Evolutionary conservation across 2,329 filamentous ascomycete species (phyloP).

Genomic region (Colletotrichum spinosum): DNA sequence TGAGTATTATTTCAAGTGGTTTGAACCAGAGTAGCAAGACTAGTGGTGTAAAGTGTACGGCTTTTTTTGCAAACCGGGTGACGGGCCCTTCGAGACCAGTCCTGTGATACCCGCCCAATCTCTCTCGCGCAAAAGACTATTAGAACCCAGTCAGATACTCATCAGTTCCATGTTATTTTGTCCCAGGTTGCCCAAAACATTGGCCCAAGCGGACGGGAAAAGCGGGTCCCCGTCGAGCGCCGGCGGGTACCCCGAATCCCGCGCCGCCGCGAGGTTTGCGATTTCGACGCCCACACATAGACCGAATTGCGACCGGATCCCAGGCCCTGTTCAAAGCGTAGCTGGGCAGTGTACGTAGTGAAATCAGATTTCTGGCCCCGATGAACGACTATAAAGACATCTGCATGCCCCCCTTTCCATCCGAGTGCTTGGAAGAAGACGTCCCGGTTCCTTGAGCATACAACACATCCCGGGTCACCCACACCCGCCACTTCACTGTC

Average conservation of each 20-base stretch:
- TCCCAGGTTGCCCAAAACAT: not conserved
- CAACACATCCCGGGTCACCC: slow-evolving; percentile 5
- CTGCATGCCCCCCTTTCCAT: not conserved
- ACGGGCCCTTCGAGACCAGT: not conserved
- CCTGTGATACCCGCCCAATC: too few species aligned
- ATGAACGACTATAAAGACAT: slow-evolving; percentile 19
- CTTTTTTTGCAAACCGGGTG: too few species aligned
- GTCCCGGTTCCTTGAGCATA: not conserved
- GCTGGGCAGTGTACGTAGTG: not conserved
- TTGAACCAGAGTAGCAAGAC: too few species aligned
- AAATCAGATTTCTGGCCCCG: not conserved
- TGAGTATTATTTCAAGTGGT: too few species aligned
- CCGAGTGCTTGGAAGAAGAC: not conserved
- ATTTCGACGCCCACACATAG: slow-evolving; percentile 5
- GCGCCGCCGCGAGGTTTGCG: slow-evolving; percentile 11
- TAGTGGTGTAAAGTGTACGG: too few species aligned
- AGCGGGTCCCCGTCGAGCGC: slow-evolving; percentile 3
- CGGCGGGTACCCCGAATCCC: slow-evolving; percentile 33
- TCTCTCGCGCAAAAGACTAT: too few species aligned
- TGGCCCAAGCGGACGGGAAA: slow-evolving; percentile 33
- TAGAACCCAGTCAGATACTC: too few species aligned
- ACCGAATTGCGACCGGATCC: slow-evolving; percentile 33
- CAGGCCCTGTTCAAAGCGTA: slow-evolving; percentile 9
- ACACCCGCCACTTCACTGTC: not conserved
- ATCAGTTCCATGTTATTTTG: too few species aligned